These are phyloP conservation scores for Hondaea fermentalgiana DNA, from an alignment of 108 stramenopile genomes.

Conservation along the genomic window DNA sequence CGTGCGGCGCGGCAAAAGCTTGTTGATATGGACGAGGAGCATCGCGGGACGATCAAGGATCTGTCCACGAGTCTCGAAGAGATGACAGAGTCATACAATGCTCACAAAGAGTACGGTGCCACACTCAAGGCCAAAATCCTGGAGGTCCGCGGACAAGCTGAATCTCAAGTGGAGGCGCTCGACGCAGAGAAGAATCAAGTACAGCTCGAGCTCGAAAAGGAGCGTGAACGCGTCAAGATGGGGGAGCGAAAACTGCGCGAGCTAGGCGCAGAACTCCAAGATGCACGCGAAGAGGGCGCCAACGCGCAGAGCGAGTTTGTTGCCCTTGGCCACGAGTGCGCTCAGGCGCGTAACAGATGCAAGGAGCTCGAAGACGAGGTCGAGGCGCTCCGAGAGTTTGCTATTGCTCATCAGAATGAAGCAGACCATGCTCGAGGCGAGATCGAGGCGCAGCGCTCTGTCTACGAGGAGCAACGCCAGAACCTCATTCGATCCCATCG, in stretches of 20 bases:
- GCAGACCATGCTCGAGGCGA: not conserved
- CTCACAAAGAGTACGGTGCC: not conserved
- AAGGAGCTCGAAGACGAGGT: not conserved
- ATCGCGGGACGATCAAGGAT: not conserved
- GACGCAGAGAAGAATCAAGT: not conserved
- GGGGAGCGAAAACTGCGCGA: not conserved
- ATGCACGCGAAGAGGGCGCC: not conserved
- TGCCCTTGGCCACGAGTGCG: not conserved
- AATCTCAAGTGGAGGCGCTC: not conserved
- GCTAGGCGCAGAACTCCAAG: not conserved
- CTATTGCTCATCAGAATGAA: not conserved
- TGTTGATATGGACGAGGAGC: not conserved
- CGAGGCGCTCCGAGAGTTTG: not conserved
- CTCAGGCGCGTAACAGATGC: not conserved
- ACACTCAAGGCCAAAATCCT: not conserved
- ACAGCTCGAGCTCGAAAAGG: not conserved
- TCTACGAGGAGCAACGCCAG: not conserved
- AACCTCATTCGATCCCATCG: not conserved
- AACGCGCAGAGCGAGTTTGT: not conserved
- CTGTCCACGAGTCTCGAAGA: not conserved
- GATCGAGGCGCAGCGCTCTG: not conserved
- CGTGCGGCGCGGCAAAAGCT: not conserved
- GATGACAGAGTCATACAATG: not conserved
- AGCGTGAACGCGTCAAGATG: not conserved
- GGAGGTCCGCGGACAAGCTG: not conserved